A percentile compares a stretch with the other conserved stretches of the same genome.
Evolutionary conservation across 148 eudicot species (phyloP).

Genomic region (Limonium bicolor): DNA sequence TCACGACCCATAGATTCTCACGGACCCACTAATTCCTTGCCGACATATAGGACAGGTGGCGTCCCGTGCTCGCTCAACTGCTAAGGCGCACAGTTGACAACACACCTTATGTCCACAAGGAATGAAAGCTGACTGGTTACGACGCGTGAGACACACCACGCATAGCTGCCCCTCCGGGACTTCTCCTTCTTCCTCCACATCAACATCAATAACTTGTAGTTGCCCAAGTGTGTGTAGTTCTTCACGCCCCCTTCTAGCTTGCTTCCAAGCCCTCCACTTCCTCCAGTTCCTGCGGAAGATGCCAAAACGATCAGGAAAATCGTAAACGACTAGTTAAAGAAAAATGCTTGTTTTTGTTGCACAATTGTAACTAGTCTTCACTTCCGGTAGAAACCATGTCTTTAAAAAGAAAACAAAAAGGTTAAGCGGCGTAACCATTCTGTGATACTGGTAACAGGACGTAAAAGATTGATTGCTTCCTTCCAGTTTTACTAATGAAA

Average conservation of each 20-base stretch:
- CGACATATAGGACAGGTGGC: slow-evolving; percentile 86
- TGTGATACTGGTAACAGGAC: no score
- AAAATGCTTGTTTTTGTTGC: no score
- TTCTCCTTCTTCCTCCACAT: slow-evolving; percentile 39
- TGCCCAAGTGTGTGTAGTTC: neutral
- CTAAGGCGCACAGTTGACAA: slow-evolving; percentile 54
- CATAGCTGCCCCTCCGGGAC: slow-evolving; percentile 66
- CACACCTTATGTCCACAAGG: slow-evolving; percentile 95
- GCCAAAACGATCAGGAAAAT: no score
- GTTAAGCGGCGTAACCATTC: no score
- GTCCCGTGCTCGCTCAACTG: slow-evolving; percentile 38
- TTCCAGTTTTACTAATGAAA: no score
- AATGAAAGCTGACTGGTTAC: slow-evolving; percentile 66
- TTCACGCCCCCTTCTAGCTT: neutral
- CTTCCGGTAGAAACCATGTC: no score
- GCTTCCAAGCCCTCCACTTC: neutral
- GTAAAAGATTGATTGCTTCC: no score
- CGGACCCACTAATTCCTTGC: slow-evolving; percentile 41
- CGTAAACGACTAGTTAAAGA: no score
- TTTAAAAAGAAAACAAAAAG: no score
- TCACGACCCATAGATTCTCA: slow-evolving; percentile 75
- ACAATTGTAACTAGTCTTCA: no score
- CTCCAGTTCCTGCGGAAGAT: neutral
- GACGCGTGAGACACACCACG: slow-evolving; percentile 51
- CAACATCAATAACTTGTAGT: slow-evolving; percentile 8